Conservation (phyloP, 208 protist genomes). For the Trypanosoma cruzi region DNA sequence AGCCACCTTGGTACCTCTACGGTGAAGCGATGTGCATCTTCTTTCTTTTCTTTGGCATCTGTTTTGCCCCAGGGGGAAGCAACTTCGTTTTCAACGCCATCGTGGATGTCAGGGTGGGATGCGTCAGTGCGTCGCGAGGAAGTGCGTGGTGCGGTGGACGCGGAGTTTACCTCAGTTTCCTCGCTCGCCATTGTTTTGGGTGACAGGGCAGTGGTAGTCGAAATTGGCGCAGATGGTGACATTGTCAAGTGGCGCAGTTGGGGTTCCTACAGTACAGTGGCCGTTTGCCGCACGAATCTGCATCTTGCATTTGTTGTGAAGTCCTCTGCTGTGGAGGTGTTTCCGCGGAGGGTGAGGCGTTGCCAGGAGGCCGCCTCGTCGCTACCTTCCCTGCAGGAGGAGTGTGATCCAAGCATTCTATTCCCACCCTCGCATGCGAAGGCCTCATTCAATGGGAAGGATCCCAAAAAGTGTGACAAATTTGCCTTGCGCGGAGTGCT, state of each 20-base stretch:
- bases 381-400: background rate
- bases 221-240: slow-evolving; percentile 20
- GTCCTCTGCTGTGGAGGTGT: slow-evolving; percentile 62
- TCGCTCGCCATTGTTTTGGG: slow-evolving; percentile 24
- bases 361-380: background rate
- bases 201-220: slow-evolving; percentile 27
- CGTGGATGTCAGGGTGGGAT: slow-evolving; percentile 7
- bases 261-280: slow-evolving; percentile 59
- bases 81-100: background rate
- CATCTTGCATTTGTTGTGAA: slow-evolving; percentile 64
- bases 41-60: background rate
- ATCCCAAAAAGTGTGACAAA: slow-evolving; percentile 24
- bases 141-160: slow-evolving; percentile 21
- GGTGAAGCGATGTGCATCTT: background rate
- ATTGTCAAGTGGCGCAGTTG: slow-evolving; percentile 64
- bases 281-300: slow-evolving; percentile 63
- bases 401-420: slow-evolving; percentile 8
- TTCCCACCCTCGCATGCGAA: slow-evolving; percentile 18
- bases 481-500: slow-evolving; percentile 58
- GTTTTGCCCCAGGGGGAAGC: background rate
- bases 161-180: slow-evolving; percentile 20
- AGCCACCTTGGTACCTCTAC: background rate
- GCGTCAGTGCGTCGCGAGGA: background rate
- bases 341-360: slow-evolving; percentile 35
- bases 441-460: slow-evolving; percentile 23